phyloP scores from a whole-genome alignment of 495 filamentous ascomycete genomes.

The Penicillium coffeae region DNA sequence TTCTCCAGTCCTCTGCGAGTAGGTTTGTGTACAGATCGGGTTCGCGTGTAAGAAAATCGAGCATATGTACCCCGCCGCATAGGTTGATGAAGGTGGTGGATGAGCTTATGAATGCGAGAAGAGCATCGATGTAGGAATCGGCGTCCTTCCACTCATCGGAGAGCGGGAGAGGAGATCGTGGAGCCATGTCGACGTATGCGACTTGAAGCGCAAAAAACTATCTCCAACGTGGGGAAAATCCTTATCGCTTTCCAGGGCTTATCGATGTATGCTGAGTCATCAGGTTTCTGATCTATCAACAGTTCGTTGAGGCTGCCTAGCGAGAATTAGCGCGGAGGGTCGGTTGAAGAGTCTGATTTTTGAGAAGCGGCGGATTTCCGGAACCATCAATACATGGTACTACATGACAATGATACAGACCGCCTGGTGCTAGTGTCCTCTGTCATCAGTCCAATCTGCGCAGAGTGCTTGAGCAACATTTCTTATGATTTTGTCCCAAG shows the following conservation, averaged over 20 bases:
- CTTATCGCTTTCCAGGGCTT: slow-evolving; percentile 16
- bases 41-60: slow-evolving; percentile 91
- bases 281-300: background rate
- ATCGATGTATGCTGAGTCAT: slow-evolving; percentile 16
- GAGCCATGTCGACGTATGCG: slow-evolving; percentile 12
- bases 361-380: no score
- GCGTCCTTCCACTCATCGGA: slow-evolving; percentile 50
- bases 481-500: no score
- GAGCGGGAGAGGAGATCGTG: slow-evolving; percentile 51
- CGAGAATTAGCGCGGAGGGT: no score
- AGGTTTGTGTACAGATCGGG: slow-evolving; percentile 71
- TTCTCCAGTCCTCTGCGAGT: slow-evolving; percentile 74
- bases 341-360: no score
- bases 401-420: no score
- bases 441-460: no score
- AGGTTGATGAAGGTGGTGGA: slow-evolving; percentile 78
- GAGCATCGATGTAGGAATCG: slow-evolving; percentile 72
- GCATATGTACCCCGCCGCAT: slow-evolving; percentile 89
- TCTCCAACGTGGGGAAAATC: slow-evolving; percentile 14
- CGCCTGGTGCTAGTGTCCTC: no score
- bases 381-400: no score
- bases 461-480: no score
- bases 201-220: slow-evolving; percentile 1
- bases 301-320: no score
- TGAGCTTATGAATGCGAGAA: slow-evolving; percentile 70